Percentiles rank a stretch among this genome's conserved stretches.
These are phyloP conservation scores for Sugiyamaella sp. DNA, from an alignment of 1,139 yeast genomes.

Conservation along the genomic window DNA sequence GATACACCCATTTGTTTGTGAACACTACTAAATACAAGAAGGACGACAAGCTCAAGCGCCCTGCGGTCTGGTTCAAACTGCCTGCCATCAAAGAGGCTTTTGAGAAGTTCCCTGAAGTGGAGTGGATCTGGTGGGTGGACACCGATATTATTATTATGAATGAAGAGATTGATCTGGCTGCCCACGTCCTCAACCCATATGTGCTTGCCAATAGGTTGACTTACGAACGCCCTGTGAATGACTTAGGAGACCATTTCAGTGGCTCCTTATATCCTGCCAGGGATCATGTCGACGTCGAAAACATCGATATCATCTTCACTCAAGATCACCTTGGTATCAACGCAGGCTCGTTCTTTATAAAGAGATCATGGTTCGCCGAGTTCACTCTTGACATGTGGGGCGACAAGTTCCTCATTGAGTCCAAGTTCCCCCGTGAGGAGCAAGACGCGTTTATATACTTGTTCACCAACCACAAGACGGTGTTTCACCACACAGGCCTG, in stretches of 20 bases:
- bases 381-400: slow-evolving; percentile 32
- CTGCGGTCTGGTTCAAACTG: slow-evolving; percentile 38
- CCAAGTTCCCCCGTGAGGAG: slow-evolving; percentile 29
- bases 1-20: slow-evolving; percentile 39
- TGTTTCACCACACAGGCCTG: slow-evolving; percentile 39
- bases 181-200: slow-evolving; percentile 37
- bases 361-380: slow-evolving; percentile 33
- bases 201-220: slow-evolving; percentile 34
- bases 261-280: slow-evolving; percentile 27
- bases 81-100: slow-evolving; percentile 39
- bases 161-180: slow-evolving; percentile 38
- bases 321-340: slow-evolving; percentile 38
- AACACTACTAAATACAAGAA: slow-evolving; percentile 34
- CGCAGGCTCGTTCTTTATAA: slow-evolving; percentile 42
- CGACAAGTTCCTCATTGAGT: slow-evolving; percentile 24
- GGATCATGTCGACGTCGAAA: slow-evolving; percentile 29
- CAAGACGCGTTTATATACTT: slow-evolving; percentile 35
- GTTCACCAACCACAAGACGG: slow-evolving; percentile 30
- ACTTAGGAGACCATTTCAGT: slow-evolving; percentile 27
- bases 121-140: slow-evolving; percentile 45
- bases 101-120: slow-evolving; percentile 37
- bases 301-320: slow-evolving; percentile 31
- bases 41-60: slow-evolving; percentile 28
- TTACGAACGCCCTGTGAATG: slow-evolving; percentile 31
- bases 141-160: slow-evolving; percentile 41